Evolutionary conservation across 2,329 filamentous ascomycete genomes (phyloP).

Genomic region (Hortaea werneckii): DNA sequence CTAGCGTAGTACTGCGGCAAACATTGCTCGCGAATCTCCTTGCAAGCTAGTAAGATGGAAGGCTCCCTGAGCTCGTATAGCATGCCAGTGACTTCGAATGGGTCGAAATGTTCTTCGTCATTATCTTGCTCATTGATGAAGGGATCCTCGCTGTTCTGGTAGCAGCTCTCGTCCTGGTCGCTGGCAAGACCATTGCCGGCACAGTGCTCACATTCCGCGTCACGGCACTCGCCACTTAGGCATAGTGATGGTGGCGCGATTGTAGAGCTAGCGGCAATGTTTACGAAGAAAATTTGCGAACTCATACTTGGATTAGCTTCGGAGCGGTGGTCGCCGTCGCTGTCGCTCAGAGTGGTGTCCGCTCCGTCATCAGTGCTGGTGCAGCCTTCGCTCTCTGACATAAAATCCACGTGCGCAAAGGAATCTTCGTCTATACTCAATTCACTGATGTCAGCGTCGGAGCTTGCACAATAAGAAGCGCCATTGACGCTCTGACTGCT

Average conservation of each 20-base stretch:
- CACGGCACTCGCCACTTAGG: background rate
- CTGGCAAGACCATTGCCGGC: background rate
- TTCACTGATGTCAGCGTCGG: too few species aligned
- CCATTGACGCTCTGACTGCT: too few species aligned
- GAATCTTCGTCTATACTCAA: too few species aligned
- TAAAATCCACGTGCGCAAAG: too few species aligned
- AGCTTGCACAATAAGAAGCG: too few species aligned
- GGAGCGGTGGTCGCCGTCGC: too few species aligned
- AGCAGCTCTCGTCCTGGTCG: background rate
- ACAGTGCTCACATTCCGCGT: slow-evolving; percentile 1
- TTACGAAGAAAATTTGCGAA: too few species aligned
- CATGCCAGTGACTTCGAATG: slow-evolving; percentile 6
- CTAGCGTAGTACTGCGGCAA: slow-evolving; percentile 7
- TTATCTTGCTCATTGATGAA: background rate
- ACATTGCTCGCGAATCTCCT: slow-evolving; percentile 6
- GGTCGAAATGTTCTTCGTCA: slow-evolving; percentile 6
- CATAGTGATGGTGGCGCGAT: background rate
- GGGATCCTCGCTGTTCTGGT: background rate
- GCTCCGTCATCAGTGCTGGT: too few species aligned
- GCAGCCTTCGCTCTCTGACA: too few species aligned
- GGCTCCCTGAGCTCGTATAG: slow-evolving; percentile 7
- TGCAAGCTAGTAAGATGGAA: slow-evolving; percentile 4
- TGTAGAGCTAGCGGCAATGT: too few species aligned
- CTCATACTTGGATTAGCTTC: too few species aligned
- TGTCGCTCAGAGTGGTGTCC: too few species aligned